Evolutionary conservation across 2,329 filamentous ascomycete genomes (phyloP), one percentile per base, ranked within the genome.

Genomic region (Hysterium pulicare): DNA sequence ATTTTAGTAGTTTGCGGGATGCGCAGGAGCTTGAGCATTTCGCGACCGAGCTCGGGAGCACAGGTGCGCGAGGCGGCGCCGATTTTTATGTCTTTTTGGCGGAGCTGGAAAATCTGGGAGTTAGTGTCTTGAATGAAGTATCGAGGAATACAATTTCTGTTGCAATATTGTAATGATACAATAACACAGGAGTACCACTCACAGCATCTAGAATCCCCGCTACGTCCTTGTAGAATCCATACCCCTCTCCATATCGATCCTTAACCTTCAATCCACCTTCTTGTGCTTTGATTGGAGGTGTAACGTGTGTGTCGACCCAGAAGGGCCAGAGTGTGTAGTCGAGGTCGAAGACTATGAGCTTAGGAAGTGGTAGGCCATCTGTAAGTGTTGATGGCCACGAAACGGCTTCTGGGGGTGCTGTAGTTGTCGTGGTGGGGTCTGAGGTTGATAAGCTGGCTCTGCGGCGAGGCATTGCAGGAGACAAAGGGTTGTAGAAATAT

Each of bases 271-370:
- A 51, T 4, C 72, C 72, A 28, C 63, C 62, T 31, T 68, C 58
- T 7, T 58, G 58, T 3, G 67, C 55, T 51, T 82, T 83, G 38
- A 95, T 70, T 0, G 90, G 90, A 5, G 82, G 78, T 19, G 82
- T 81, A 55, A 93, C 86, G 69, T 96, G 90, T 3, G 90, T 95
- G 72, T 97, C 93, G 1, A 95, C 84, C 91, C 91, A 97, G 71
- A 96, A 96, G 4, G 90, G 90, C 93, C 91, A 97, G n/a, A 97
- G 77, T 0, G 93, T 97, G 75, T 96, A 97, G 75, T 97, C 91
- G 49, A 97, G 81, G 66, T 97, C 93, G 71, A 97, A 96, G 50
- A 93, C 87, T 56, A 97, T 78, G 53, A 95, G 77, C 48, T 84
- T 82, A 0, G 90, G 90, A 1, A 95, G 78, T 0, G 89, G 87